These are phyloP conservation scores for Solanum hybrid DNA, from an alignment of 305 asterid genomes.

Conservation along the genomic window DNA sequence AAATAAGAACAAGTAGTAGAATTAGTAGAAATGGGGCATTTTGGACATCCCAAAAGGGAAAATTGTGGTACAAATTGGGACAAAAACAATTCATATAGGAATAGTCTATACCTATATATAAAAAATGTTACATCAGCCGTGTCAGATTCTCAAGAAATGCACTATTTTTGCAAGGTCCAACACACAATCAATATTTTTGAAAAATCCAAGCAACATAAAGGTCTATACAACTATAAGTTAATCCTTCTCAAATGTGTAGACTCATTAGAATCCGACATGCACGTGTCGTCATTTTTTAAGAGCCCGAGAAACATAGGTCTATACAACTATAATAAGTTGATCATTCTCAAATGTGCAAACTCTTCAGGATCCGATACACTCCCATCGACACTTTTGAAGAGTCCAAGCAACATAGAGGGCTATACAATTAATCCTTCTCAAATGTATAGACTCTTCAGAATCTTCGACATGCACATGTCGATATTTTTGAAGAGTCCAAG, in stretches of 20 bases:
- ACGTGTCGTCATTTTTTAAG: background rate
- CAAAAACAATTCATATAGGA: background rate
- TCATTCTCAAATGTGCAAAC: too few relatives aligned
- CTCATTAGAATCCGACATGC: constrained; percentile 39
- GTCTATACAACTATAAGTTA: constrained; percentile 15
- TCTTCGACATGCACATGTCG: background rate
- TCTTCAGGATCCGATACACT: too few relatives aligned
- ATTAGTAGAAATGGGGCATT: background rate
- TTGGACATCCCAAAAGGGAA: background rate
- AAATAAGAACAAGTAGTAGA: background rate
- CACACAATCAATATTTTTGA: background rate
- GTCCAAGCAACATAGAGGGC: too few relatives aligned
- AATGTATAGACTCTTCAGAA: too few relatives aligned
- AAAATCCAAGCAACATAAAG: background rate
- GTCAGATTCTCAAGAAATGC: background rate
- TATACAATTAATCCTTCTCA: too few relatives aligned
- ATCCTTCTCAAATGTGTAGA: constrained; percentile 34
- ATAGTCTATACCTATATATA: background rate
- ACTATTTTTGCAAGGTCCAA: background rate
- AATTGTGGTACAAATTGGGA: background rate
- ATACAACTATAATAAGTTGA: too few relatives aligned
- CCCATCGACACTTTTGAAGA: too few relatives aligned
- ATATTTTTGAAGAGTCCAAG: too few relatives aligned
- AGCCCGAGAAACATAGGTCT: too few relatives aligned
- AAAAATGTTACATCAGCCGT: background rate